phyloP scores from a whole-genome alignment of 805 yeast species.

The Metschnikowia drakensbergensis region DNA sequence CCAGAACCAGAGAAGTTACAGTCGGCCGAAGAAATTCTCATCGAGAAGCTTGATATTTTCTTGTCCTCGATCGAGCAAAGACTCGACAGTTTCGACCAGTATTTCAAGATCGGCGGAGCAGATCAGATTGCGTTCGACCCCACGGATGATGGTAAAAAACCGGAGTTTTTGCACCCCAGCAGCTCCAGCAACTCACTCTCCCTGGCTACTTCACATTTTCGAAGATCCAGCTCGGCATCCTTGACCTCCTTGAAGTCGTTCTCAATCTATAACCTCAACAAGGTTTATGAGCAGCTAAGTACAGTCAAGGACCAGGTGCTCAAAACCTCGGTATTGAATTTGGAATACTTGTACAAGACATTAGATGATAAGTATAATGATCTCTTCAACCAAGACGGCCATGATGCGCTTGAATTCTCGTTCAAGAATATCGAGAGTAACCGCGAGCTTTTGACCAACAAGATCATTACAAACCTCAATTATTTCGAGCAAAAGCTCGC shows the following conservation, averaged over 20 bases:
- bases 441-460: constrained; percentile 31
- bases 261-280: constrained; percentile 31
- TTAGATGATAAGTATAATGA: constrained; percentile 41
- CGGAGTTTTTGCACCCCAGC: background rate
- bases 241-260: constrained; percentile 27
- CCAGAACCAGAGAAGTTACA: background rate
- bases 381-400: constrained; percentile 25
- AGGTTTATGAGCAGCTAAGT: constrained; percentile 33
- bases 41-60: constrained; percentile 39
- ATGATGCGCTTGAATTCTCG: background rate
- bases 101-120: constrained; percentile 28
- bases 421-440: constrained; percentile 4
- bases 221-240: constrained; percentile 30
- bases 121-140: constrained; percentile 3
- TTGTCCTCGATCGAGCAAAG: constrained; percentile 41
- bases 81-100: constrained; percentile 38
- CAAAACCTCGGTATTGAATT: constrained; percentile 34
- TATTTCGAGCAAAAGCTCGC: constrained; percentile 40
- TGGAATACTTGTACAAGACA: constrained; percentile 37
- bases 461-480: constrained; percentile 40
- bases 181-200: background rate
- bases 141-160: constrained; percentile 12
- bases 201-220: constrained; percentile 9
- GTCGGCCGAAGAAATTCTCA: constrained; percentile 37
- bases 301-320: constrained; percentile 36